Evolutionary conservation across 2,329 filamentous ascomycete species (phyloP).

Genomic region (Cercospora sp.): DNA sequence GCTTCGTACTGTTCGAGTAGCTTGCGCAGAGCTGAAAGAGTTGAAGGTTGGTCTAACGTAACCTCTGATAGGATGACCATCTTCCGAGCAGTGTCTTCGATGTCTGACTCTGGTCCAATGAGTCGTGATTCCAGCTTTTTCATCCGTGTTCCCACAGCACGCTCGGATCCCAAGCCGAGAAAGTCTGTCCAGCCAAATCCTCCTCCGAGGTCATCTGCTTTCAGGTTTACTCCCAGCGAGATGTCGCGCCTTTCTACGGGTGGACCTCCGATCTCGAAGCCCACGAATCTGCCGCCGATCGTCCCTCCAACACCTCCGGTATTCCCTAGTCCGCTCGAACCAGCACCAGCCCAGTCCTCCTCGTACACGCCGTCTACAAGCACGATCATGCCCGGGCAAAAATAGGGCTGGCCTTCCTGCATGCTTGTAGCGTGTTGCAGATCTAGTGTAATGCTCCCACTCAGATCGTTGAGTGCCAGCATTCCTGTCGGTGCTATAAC

Average conservation of each 20-base stretch:
- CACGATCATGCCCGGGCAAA: slow-evolving; percentile 93
- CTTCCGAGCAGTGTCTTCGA: slow-evolving; percentile 42
- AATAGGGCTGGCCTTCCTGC: slow-evolving; percentile 79
- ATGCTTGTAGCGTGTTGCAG: slow-evolving; percentile 77
- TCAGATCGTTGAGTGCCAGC: slow-evolving; percentile 80
- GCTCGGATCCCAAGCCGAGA: slow-evolving; percentile 84
- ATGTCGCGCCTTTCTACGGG: slow-evolving; percentile 81
- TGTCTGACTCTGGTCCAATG: slow-evolving; percentile 44
- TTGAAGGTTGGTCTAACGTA: slow-evolving; percentile 80
- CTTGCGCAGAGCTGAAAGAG: slow-evolving; percentile 76
- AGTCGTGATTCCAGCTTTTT: slow-evolving; percentile 72
- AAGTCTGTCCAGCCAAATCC: slow-evolving; percentile 98
- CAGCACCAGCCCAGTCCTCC: slow-evolving; percentile 75
- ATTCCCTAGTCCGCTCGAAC: slow-evolving; percentile 61
- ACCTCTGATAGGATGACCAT: slow-evolving; percentile 82
- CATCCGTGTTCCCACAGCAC: slow-evolving; percentile 81
- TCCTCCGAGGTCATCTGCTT: slow-evolving; percentile 63
- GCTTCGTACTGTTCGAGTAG: slow-evolving; percentile 75
- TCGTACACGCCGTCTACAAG: slow-evolving; percentile 95
- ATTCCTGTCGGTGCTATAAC: slow-evolving; percentile 77
- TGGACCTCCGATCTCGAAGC: slow-evolving; percentile 86
- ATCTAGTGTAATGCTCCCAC: slow-evolving; percentile 83
- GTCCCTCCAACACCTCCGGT: slow-evolving; percentile 83
- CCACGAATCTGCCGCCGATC: slow-evolving; percentile 88
- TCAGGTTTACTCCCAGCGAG: slow-evolving; percentile 66